Conservation (phyloP, 2,329 filamentous ascomycete genomes). For the Spiromastix sp. region DNA sequence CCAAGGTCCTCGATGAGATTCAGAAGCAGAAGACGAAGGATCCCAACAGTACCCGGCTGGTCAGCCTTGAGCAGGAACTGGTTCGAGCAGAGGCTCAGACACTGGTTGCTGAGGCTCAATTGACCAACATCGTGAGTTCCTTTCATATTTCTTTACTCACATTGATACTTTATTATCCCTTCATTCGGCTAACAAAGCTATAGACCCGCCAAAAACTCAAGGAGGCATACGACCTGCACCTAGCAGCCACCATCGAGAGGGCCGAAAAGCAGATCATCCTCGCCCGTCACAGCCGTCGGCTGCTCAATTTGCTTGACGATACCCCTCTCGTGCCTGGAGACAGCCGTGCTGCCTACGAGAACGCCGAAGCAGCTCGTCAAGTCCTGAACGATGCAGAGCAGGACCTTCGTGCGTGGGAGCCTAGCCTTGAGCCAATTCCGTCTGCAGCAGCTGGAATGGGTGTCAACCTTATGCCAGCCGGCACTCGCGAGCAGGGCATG, state of each 20-base stretch:
- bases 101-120: slow-evolving; percentile 88
- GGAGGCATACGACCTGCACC: slow-evolving; percentile 82
- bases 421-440: slow-evolving; percentile 44
- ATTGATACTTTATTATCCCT: neutral
- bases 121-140: slow-evolving; percentile 75
- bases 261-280: slow-evolving; percentile 95
- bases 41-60: slow-evolving; percentile 68
- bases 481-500: neutral
- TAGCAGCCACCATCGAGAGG: slow-evolving; percentile 84
- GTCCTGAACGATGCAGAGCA: slow-evolving; percentile 88
- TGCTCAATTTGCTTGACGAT: slow-evolving; percentile 80
- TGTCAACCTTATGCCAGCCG: slow-evolving; percentile 24
- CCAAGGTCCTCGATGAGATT: slow-evolving; percentile 87
- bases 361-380: slow-evolving; percentile 60
- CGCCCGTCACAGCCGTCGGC: slow-evolving; percentile 76
- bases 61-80: slow-evolving; percentile 88
- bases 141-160: neutral
- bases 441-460: slow-evolving; percentile 40
- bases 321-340: slow-evolving; percentile 83
- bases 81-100: slow-evolving; percentile 93
- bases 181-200: slow-evolving; percentile 2
- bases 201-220: slow-evolving; percentile 93
- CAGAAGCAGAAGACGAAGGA: slow-evolving; percentile 86
- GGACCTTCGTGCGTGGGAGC: slow-evolving; percentile 67
- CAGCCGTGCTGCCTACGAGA: slow-evolving; percentile 55